These are phyloP conservation scores for Agaricales sp. DNA, from an alignment of 1,284 basidiomycete genomes.

Conservation along the genomic window DNA sequence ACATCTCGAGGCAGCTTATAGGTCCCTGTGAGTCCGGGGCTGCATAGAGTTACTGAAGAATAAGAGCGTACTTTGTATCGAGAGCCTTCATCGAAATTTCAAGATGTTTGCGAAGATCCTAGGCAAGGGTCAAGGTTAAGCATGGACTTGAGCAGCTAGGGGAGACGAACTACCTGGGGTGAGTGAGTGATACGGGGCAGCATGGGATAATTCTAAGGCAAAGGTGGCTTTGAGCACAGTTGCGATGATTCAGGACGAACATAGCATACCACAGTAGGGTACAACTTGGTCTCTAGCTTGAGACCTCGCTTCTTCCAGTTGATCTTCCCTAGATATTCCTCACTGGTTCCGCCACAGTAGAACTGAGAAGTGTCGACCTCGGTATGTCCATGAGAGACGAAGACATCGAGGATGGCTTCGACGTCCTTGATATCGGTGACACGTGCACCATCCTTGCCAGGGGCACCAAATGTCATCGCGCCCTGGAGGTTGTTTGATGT, in stretches of 20 bases:
- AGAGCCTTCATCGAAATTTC: constrained; percentile 33
- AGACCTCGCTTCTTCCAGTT: constrained; percentile 24
- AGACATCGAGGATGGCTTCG: constrained; percentile 43
- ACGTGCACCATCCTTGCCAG: constrained; percentile 32
- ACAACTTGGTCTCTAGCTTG: constrained; percentile 36
- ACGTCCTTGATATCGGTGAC: constrained; percentile 41
- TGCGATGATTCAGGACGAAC: too few relatives aligned
- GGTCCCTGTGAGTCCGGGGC: background rate
- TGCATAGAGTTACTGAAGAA: background rate
- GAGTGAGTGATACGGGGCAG: background rate
- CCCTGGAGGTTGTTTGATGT: constrained; percentile 18
- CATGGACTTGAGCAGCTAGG: constrained; percentile 1
- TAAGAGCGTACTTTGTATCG: constrained; percentile 29
- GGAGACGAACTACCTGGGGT: constrained; percentile 9
- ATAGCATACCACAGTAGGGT: constrained; percentile 14
- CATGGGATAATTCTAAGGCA: too few relatives aligned
- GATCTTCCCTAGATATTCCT: constrained; percentile 32
- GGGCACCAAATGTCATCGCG: constrained; percentile 26
- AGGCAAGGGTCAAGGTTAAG: constrained; percentile 9
- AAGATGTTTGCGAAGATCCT: constrained; percentile 33
- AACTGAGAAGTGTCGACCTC: constrained; percentile 45
- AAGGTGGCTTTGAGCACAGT: too few relatives aligned
- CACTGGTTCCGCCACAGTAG: constrained; percentile 39
- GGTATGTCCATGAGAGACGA: constrained; percentile 47
- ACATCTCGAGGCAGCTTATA: constrained; percentile 20